Conservation (phyloP, 371 early-diverging fungal genomes). For the Blakeslea trispora region DNA sequence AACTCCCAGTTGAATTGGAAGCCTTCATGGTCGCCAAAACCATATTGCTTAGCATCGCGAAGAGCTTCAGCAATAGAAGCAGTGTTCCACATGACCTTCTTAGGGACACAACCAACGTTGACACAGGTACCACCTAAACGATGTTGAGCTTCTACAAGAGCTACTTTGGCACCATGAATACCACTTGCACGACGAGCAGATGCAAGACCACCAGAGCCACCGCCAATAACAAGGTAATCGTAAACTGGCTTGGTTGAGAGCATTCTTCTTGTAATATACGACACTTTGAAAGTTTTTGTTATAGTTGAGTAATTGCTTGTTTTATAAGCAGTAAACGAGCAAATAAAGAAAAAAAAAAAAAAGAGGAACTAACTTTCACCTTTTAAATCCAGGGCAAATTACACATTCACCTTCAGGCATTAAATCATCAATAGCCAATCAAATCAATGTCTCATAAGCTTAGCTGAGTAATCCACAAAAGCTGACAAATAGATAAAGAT, state of each 20-base stretch:
- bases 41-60: slow-evolving; percentile 86
- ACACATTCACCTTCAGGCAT: not conserved
- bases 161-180: slow-evolving; percentile 88
- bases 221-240: slow-evolving; percentile 94
- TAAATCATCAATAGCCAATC: not conserved
- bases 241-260: slow-evolving; percentile 48
- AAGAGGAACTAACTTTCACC: not conserved
- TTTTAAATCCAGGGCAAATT: not conserved
- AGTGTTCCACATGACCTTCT: slow-evolving; percentile 98
- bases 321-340: not conserved
- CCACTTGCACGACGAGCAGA: slow-evolving; percentile 91
- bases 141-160: slow-evolving; percentile 82
- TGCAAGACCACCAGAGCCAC: slow-evolving; percentile 88
- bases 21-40: slow-evolving; percentile 66
- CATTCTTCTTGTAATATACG: slow-evolving; percentile 19
- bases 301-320: not conserved
- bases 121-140: slow-evolving; percentile 96
- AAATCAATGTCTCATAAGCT: not conserved
- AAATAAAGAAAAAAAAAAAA: not conserved
- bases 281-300: slow-evolving; percentile 4
- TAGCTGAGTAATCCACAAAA: no score
- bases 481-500: no score
- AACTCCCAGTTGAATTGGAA: slow-evolving; percentile 68
- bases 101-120: slow-evolving; percentile 98
- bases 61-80: slow-evolving; percentile 87